phyloP scores from a whole-genome alignment of 2,329 filamentous ascomycete species.

The Didymellaceae sp. region DNA sequence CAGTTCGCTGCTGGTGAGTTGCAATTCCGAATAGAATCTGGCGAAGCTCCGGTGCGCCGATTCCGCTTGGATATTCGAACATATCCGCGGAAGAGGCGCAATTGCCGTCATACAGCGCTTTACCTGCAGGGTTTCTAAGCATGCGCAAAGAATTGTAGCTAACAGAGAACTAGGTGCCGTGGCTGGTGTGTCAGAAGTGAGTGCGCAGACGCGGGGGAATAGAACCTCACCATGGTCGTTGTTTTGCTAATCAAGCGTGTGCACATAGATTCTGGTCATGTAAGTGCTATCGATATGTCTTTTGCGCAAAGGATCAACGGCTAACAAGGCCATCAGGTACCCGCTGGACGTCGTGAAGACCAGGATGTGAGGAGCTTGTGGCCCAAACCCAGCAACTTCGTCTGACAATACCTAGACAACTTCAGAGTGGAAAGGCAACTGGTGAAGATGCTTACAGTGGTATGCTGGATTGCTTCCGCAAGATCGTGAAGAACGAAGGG shows the following conservation, averaged over 20 bases:
- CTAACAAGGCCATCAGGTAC: slow-evolving; percentile 69
- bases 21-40: slow-evolving; percentile 34
- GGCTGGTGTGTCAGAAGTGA: slow-evolving; percentile 95
- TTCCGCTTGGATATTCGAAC: slow-evolving; percentile 7
- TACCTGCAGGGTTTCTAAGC: neutral
- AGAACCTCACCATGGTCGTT: slow-evolving; percentile 17
- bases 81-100: slow-evolving; percentile 8
- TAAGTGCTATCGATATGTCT: slow-evolving; percentile 48
- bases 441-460: slow-evolving; percentile 90
- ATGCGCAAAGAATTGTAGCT: slow-evolving; percentile 18
- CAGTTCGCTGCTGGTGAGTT: slow-evolving; percentile 87
- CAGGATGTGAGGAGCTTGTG: slow-evolving; percentile 72
- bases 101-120: neutral
- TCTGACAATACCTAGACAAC: slow-evolving; percentile 67
- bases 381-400: slow-evolving; percentile 3
- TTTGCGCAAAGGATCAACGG: neutral
- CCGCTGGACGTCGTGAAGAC: slow-evolving; percentile 98
- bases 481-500: slow-evolving; percentile 97
- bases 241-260: slow-evolving; percentile 36
- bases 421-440: slow-evolving; percentile 75
- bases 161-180: slow-evolving; percentile 72
- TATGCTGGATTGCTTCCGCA: slow-evolving; percentile 97
- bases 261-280: slow-evolving; percentile 81
- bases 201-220: slow-evolving; percentile 42
- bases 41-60: slow-evolving; percentile 28